Conservation (phyloP, 495 filamentous ascomycete genomes). For the Oidiodendron maius region DNA sequence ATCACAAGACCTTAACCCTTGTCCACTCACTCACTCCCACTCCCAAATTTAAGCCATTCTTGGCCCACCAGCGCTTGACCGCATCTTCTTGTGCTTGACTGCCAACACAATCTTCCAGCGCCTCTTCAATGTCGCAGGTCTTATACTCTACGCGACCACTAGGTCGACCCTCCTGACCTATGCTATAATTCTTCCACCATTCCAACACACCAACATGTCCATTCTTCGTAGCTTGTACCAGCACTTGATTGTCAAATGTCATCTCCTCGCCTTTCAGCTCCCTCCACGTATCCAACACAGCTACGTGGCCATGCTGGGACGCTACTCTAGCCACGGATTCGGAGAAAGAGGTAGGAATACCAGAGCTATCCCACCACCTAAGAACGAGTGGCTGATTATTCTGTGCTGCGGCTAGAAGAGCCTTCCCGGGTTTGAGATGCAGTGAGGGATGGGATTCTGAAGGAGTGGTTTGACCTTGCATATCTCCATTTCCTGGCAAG, state of each 20-base stretch:
- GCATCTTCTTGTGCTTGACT: slow-evolving; percentile 58
- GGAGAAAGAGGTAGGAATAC: slow-evolving; percentile 65
- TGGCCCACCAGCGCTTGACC: slow-evolving; percentile 84
- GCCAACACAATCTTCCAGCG: slow-evolving; percentile 76
- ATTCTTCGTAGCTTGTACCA: slow-evolving; percentile 82
- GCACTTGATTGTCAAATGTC: slow-evolving; percentile 81
- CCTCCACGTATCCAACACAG: slow-evolving; percentile 78
- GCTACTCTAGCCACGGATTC: slow-evolving; percentile 79
- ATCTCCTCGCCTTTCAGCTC: slow-evolving; percentile 74
- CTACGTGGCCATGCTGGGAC: slow-evolving; percentile 77
- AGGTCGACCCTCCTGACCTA: slow-evolving; percentile 31
- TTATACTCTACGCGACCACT: slow-evolving; percentile 72
- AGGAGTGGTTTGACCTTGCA: slow-evolving; percentile 24
- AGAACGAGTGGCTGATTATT: slow-evolving; percentile 65
- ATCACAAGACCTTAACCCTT: slow-evolving; percentile 62
- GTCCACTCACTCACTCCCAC: slow-evolving; percentile 91
- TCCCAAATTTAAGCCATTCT: slow-evolving; percentile 80
- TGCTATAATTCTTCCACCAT: slow-evolving; percentile 71
- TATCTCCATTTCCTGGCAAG: not conserved
- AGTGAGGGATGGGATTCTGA: slow-evolving; percentile 33
- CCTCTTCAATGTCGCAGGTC: slow-evolving; percentile 92
- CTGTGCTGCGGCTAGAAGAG: slow-evolving; percentile 73
- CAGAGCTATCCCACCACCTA: slow-evolving; percentile 77
- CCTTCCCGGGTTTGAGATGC: slow-evolving; percentile 70
- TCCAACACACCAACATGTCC: slow-evolving; percentile 78